Conservation (phyloP, 192 early-diverging fungal species). For the Phycomyces blakesleeanus region DNA sequence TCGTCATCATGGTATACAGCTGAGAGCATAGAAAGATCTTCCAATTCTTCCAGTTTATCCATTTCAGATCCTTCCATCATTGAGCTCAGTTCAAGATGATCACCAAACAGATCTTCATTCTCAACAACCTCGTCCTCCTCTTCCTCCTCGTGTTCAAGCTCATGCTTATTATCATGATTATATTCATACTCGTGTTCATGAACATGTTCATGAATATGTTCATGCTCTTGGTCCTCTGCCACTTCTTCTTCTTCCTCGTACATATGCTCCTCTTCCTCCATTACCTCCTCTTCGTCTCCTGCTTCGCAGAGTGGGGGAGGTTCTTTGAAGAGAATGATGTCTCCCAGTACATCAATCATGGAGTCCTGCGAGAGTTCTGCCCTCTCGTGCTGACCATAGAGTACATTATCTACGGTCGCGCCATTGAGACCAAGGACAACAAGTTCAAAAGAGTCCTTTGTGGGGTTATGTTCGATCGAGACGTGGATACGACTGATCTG, state of each 20-base stretch:
- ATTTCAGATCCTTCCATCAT: constrained; percentile 7
- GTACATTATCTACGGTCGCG: constrained; percentile 37
- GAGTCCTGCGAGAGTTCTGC: constrained; percentile 33
- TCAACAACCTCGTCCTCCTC: constrained; percentile 5
- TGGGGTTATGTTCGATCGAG: constrained; percentile 33
- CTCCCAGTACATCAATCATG: constrained; percentile 47
- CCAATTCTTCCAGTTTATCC: background rate
- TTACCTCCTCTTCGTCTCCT: no score
- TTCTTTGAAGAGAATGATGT: constrained; percentile 35
- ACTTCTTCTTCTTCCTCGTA: no score
- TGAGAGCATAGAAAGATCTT: constrained; percentile 9
- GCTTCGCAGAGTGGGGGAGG: background rate
- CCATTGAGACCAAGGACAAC: constrained; percentile 49
- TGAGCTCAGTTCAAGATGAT: background rate
- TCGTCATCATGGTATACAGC: constrained; percentile 5
- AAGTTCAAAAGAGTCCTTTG: constrained; percentile 32
- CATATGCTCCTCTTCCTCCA: no score
- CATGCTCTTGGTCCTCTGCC: no score
- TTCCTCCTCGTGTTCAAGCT: constrained; percentile 4
- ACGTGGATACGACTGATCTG: constrained; percentile 50
- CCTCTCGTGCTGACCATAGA: constrained; percentile 35
- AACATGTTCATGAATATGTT: no score
- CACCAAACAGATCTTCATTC: background rate
- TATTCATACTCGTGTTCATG: no score
- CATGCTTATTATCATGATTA: no score